phyloP scores from a whole-genome alignment of 2,329 filamentous ascomycete genomes.

The Coniochaeta sp. region DNA sequence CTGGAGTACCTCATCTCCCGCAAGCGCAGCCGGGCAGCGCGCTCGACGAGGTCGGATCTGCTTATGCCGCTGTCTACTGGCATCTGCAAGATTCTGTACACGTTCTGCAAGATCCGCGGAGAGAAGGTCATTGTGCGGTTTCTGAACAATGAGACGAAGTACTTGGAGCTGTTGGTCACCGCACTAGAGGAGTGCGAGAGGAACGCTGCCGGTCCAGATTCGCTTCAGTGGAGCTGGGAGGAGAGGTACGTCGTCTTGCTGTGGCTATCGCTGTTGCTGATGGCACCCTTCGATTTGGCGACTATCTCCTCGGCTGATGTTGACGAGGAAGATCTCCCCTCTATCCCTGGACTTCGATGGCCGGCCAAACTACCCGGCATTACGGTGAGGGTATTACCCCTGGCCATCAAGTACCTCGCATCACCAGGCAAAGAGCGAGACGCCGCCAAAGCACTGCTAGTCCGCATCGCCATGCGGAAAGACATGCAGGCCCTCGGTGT shows the following conservation, averaged over 20 bases:
- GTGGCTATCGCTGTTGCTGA: slow-evolving; percentile 77
- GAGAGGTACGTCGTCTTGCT: slow-evolving; percentile 81
- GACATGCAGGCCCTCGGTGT: slow-evolving; percentile 82
- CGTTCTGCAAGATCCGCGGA: slow-evolving; percentile 88
- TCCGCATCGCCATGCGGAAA: slow-evolving; percentile 71
- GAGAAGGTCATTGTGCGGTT: slow-evolving; percentile 90
- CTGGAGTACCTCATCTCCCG: slow-evolving; percentile 53
- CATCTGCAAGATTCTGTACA: slow-evolving; percentile 75
- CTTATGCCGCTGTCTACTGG: slow-evolving; percentile 57
- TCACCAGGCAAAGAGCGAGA: slow-evolving; percentile 81
- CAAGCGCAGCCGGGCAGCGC: slow-evolving; percentile 29
- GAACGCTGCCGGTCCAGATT: slow-evolving; percentile 8
- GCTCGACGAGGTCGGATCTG: slow-evolving; percentile 25
- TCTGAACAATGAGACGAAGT: slow-evolving; percentile 80
- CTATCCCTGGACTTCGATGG: slow-evolving; percentile 44
- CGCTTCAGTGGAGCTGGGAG: slow-evolving; percentile 64
- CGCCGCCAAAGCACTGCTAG: slow-evolving; percentile 76
- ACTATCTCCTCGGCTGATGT: slow-evolving; percentile 65
- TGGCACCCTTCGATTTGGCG: slow-evolving; percentile 84
- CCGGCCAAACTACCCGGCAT: slow-evolving; percentile 60
- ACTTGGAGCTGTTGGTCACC: slow-evolving; percentile 72
- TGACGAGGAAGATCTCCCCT: slow-evolving; percentile 35
- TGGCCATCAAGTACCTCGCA: slow-evolving; percentile 65
- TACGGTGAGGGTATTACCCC: slow-evolving; percentile 59
- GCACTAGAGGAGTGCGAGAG: slow-evolving; percentile 59